These are phyloP conservation scores for Torulaspora quercuum DNA, from an alignment of 805 yeast genomes.

Conservation along the genomic window DNA sequence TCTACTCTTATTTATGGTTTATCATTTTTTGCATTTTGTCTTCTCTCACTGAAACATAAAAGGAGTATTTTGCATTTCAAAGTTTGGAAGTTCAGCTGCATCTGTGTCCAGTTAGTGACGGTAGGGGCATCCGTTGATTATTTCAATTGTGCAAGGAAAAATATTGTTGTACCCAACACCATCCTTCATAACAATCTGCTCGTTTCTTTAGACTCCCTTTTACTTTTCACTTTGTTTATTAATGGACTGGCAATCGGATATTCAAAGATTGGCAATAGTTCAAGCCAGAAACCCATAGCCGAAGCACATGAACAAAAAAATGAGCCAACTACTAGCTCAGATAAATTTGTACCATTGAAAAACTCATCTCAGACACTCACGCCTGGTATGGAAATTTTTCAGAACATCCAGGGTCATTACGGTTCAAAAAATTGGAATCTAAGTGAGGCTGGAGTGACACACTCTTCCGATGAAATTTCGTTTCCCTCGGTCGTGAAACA, in stretches of 20 bases:
- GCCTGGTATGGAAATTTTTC: slow-evolving; percentile 28
- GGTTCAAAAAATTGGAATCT: slow-evolving; percentile 9
- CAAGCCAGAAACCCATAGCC: slow-evolving; percentile 1
- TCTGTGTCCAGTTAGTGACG: slow-evolving; percentile 20
- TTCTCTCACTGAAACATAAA: slow-evolving; percentile 2
- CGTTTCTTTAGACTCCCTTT: slow-evolving; percentile 21
- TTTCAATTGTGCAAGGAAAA: slow-evolving; percentile 18
- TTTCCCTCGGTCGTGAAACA: slow-evolving; percentile 31
- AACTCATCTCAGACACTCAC: slow-evolving; percentile 36
- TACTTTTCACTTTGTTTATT: slow-evolving; percentile 22
- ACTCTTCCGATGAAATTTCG: slow-evolving; percentile 21
- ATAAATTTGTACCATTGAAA: slow-evolving; percentile 30
- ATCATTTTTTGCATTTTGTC: slow-evolving; percentile 9
- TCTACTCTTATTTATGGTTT: slow-evolving; percentile 24
- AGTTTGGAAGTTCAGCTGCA: slow-evolving; percentile 4
- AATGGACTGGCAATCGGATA: slow-evolving; percentile 25
- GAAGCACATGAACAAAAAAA: slow-evolving; percentile 6
- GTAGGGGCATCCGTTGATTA: slow-evolving; percentile 24
- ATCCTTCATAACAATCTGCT: slow-evolving; percentile 16
- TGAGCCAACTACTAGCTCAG: slow-evolving; percentile 7
- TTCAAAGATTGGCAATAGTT: background rate
- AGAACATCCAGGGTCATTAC: slow-evolving; percentile 5
- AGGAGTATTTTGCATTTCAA: background rate
- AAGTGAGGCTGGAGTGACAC: slow-evolving; percentile 8
- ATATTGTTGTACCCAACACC: slow-evolving; percentile 4